A percentile compares a stretch with the other conserved stretches of the same genome.
phyloP scores from a whole-genome alignment of 208 protist species.

The Acanthamoeba culbertsoni region DNA sequence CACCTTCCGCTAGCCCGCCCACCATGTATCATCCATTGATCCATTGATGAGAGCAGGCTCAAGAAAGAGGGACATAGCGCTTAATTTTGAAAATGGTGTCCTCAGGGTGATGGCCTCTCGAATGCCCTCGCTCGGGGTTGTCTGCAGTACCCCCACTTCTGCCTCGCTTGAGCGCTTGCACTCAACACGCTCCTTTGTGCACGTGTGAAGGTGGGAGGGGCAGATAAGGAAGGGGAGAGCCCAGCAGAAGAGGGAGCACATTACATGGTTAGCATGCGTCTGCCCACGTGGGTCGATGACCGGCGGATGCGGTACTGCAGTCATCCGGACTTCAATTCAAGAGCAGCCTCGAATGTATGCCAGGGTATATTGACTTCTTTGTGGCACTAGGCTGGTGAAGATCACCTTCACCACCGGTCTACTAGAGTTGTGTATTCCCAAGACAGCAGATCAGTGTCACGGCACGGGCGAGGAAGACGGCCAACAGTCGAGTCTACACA shows the following conservation, averaged over 20 bases:
- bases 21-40: not conserved
- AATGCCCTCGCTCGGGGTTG: not conserved
- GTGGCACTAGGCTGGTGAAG: not conserved
- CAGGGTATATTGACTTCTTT: not conserved
- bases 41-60: not conserved
- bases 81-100: not conserved
- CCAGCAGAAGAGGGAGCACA: not conserved
- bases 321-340: no score
- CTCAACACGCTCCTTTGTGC: not conserved
- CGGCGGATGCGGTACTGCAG: not conserved
- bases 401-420: slow-evolving; percentile 27
- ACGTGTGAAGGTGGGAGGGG: no score
- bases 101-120: not conserved
- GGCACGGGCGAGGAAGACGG: not conserved
- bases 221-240: not conserved
- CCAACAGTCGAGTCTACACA: not conserved
- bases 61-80: not conserved
- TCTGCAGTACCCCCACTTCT: not conserved
- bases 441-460: not conserved
- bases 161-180: not conserved
- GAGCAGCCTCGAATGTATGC: not conserved
- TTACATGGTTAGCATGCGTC: not conserved
- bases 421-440: slow-evolving; percentile 22
- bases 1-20: no score
- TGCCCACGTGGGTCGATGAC: not conserved